phyloP scores from a whole-genome alignment of 768 basidiomycete species.

The Melanogaster broomeanus region DNA sequence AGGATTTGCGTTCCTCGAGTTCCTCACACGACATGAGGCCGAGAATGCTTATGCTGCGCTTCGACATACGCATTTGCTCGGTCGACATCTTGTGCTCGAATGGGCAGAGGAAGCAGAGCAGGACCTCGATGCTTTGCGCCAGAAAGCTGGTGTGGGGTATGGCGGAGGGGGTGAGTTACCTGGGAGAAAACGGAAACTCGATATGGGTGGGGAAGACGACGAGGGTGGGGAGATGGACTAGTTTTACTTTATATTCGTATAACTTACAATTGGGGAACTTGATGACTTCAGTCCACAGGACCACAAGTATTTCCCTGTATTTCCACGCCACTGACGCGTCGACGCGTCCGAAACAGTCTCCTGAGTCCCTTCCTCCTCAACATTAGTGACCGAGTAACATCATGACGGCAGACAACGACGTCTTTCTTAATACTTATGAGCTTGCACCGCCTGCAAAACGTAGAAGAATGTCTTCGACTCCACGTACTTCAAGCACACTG shows the following conservation, averaged over 20 bases:
- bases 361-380: no score
- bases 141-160: conserved; percentile 79
- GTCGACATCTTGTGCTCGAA: conserved; percentile 91
- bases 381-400: no score
- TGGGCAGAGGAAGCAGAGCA: conserved; percentile 88
- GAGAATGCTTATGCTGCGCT: conserved; percentile 85
- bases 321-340: conserved; percentile 7
- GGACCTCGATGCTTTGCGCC: conserved; percentile 73
- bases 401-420: conserved; percentile 1
- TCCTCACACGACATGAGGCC: conserved; percentile 86
- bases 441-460: conserved; percentile 7
- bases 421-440: neutral
- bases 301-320: no score
- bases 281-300: no score
- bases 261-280: no score
- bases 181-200: conserved; percentile 73
- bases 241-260: neutral
- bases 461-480: neutral
- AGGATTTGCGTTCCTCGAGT: conserved; percentile 97
- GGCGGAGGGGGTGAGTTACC: conserved; percentile 70
- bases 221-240: conserved; percentile 33
- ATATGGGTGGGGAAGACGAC: conserved; percentile 46
- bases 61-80: conserved; percentile 93
- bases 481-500: neutral
- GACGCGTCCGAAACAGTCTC: neutral